Conservation (phyloP, 179 eudicot genomes). For the Monotropa hypopitys region DNA sequence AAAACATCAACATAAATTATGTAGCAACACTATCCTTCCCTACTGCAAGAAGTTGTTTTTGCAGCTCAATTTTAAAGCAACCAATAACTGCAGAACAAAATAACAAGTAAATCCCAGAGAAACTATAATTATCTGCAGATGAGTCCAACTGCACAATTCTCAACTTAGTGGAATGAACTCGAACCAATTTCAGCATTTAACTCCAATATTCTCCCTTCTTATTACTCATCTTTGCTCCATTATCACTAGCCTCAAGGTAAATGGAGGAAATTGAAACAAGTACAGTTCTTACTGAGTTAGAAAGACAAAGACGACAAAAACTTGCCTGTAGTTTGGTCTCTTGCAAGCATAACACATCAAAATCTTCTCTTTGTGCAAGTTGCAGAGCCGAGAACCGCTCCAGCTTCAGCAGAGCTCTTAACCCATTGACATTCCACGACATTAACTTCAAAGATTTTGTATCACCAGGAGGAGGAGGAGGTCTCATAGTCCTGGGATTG, state of each 20-base stretch:
- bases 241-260: neutral
- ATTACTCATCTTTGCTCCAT: neutral
- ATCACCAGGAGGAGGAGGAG: constrained; percentile 48
- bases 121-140: neutral
- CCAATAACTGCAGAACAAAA: neutral
- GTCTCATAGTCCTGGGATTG: constrained; percentile 86
- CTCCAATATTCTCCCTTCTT: neutral
- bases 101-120: neutral
- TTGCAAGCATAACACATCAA: constrained; percentile 89
- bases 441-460: constrained; percentile 48
- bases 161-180: neutral
- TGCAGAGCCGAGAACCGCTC: constrained; percentile 60
- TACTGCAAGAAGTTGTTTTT: neutral
- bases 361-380: constrained; percentile 84
- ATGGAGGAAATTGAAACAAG: neutral
- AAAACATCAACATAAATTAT: neutral
- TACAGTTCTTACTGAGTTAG: neutral
- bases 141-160: neutral
- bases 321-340: constrained; percentile 92
- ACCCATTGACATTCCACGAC: constrained; percentile 97
- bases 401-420: constrained; percentile 71
- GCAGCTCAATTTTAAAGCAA: neutral
- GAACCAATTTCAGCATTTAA: constrained; percentile 5
- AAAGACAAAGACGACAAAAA: neutral
- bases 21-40: neutral